Evolutionary conservation across 371 early-diverging fungal genomes (phyloP).

Genomic region (Umbelopsis sp.): DNA sequence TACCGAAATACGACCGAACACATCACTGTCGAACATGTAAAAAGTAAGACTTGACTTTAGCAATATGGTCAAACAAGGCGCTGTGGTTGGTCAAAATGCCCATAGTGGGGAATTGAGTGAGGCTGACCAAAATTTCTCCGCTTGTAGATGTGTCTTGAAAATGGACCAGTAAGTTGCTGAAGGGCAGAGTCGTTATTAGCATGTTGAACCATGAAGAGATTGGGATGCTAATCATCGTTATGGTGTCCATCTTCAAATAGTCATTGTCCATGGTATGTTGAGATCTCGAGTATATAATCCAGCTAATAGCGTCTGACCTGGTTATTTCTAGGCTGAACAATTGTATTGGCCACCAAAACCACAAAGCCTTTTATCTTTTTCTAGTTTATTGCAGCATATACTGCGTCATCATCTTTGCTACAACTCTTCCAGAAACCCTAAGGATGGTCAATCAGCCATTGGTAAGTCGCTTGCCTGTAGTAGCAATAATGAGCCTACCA

Average conservation of each 20-base stretch:
- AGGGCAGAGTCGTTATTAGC: neutral
- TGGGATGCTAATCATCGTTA: neutral
- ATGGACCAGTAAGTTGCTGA: conserved; percentile 68
- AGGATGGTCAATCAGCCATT: conserved; percentile 37
- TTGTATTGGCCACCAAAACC: conserved; percentile 73
- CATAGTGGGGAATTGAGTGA: too few relatives aligned
- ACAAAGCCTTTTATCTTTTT: conserved; percentile 73
- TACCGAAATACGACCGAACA: conserved; percentile 63
- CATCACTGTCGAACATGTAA: conserved; percentile 72
- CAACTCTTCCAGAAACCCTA: conserved; percentile 40
- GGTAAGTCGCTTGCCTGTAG: conserved; percentile 23
- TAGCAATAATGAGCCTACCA: too few relatives aligned
- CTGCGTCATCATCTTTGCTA: conserved; percentile 52
- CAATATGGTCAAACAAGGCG: too few relatives aligned
- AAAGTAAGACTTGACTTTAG: conserved; percentile 30
- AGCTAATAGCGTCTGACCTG: conserved; percentile 21
- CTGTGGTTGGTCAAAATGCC: too few relatives aligned
- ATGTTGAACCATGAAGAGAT: neutral
- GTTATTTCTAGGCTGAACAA: conserved; percentile 62
- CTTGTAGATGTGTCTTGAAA: conserved; percentile 57
- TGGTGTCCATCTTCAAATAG: conserved; percentile 25
- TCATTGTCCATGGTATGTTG: conserved; percentile 59
- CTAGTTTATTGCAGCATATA: conserved; percentile 56
- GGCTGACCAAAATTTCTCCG: too few relatives aligned
- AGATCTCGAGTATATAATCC: conserved; percentile 10